phyloP scores from a whole-genome alignment of 2,329 filamentous ascomycete species.

The Phialophora tarda region DNA sequence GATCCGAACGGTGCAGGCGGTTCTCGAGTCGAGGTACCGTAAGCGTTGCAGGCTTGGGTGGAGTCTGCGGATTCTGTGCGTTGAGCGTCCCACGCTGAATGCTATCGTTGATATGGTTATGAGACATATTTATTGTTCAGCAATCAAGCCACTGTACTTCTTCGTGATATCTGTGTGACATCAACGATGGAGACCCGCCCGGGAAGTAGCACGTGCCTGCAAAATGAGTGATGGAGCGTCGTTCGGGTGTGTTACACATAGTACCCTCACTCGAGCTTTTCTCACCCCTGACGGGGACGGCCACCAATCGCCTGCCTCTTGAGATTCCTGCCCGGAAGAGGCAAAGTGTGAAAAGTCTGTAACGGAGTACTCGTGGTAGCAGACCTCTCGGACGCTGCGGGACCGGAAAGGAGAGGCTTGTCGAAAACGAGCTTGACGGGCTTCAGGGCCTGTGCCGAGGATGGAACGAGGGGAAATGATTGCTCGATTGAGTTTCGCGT shows the following conservation, averaged over 20 bases:
- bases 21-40: neutral
- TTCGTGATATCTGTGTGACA: constrained; percentile 3
- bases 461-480: constrained; percentile 27
- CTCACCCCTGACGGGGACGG: neutral
- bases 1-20: neutral
- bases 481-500: constrained; percentile 33
- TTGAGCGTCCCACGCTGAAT: constrained; percentile 6
- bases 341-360: constrained; percentile 15
- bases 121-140: constrained; percentile 8
- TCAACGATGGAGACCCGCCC: neutral
- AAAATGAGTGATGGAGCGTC: neutral
- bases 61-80: neutral
- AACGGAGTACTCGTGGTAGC: neutral
- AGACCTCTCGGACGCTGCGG: neutral
- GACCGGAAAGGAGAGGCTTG: neutral
- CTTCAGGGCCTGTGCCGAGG: neutral
- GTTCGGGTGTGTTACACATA: neutral
- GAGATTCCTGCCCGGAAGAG: constrained; percentile 16
- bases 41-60: neutral
- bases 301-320: neutral
- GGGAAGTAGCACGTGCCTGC: neutral
- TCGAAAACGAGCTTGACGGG: constrained; percentile 1
- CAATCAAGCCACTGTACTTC: neutral
- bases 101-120: constrained; percentile 10
- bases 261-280: neutral